phyloP scores from a whole-genome alignment of 441 rosid genomes.

The Eugenia klotzschiana region DNA sequence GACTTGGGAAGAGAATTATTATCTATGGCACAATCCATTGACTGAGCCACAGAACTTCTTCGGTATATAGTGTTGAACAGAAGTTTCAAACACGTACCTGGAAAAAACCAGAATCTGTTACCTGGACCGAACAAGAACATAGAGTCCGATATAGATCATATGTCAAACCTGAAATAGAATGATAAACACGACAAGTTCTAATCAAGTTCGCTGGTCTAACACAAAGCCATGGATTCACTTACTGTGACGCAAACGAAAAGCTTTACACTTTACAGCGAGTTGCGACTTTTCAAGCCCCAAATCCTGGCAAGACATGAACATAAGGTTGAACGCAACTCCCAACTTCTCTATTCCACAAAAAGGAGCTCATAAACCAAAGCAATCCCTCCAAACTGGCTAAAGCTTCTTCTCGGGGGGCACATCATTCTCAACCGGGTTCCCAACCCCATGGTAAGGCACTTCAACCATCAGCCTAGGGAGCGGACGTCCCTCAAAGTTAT shows the following conservation, averaged over 20 bases:
- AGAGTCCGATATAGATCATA: background rate
- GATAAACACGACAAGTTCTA: background rate
- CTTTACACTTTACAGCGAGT: background rate
- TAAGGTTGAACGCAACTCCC: background rate
- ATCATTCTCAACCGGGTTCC: conserved; percentile 46
- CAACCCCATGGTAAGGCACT: conserved; percentile 69
- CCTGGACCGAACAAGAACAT: background rate
- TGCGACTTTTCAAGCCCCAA: background rate
- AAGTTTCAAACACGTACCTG: background rate
- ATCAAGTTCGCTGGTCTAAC: background rate
- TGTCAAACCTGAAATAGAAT: background rate
- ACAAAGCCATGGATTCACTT: background rate
- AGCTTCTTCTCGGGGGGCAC: conserved; percentile 42
- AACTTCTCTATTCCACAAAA: background rate
- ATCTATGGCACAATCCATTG: background rate
- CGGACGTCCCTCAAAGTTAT: conserved; percentile 61
- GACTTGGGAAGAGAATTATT: background rate
- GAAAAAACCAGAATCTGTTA: background rate
- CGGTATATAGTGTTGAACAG: background rate
- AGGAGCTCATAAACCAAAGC: background rate
- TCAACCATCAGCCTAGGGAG: conserved; percentile 67
- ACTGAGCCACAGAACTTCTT: background rate
- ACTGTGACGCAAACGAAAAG: background rate
- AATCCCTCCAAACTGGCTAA: conserved; percentile 15
- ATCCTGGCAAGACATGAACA: background rate